Evolutionary conservation across 192 early-diverging fungal species (phyloP).

Genomic region (Coemansia sp.): DNA sequence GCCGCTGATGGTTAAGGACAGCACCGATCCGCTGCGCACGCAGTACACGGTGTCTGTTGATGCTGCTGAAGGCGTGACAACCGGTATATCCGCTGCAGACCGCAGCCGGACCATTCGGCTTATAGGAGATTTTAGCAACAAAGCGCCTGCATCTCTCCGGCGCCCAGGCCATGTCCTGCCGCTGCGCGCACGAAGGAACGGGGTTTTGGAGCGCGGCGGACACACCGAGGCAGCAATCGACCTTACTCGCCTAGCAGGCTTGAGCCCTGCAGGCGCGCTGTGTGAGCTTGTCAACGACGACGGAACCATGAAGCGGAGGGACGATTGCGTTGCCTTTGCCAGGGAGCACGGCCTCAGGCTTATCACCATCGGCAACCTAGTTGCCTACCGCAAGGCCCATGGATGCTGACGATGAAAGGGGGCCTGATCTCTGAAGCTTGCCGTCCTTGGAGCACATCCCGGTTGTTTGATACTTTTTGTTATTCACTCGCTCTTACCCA

Average conservation of each 20-base stretch:
- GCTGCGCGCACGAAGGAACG: slow-evolving; percentile 78
- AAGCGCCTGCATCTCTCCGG: slow-evolving; percentile 69
- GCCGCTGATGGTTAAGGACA: slow-evolving; percentile 94
- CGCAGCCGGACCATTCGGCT: slow-evolving; percentile 77
- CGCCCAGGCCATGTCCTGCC: slow-evolving; percentile 96
- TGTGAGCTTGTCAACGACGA: slow-evolving; percentile 91
- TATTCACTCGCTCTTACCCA: too few species aligned
- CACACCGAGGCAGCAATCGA: slow-evolving; percentile 96
- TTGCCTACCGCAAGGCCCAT: slow-evolving; percentile 66
- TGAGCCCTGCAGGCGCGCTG: slow-evolving; percentile 85
- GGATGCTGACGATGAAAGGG: slow-evolving; percentile 5
- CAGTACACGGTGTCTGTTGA: slow-evolving; percentile 95
- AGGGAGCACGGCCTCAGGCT: slow-evolving; percentile 80
- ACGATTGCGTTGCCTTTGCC: slow-evolving; percentile 89
- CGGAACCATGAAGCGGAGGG: slow-evolving; percentile 91
- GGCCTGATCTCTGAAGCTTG: too few species aligned
- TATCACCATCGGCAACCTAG: slow-evolving; percentile 87
- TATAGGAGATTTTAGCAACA: slow-evolving; percentile 72
- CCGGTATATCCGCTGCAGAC: slow-evolving; percentile 95
- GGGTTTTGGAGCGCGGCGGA: slow-evolving; percentile 84
- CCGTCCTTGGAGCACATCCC: too few species aligned
- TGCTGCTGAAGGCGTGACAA: slow-evolving; percentile 81
- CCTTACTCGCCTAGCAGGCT: slow-evolving; percentile 81
- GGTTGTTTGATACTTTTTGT: too few species aligned
- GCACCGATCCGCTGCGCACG: slow-evolving; percentile 89